phyloP scores from a whole-genome alignment of 179 eudicot species.

The Spinacia oleracea region DNA sequence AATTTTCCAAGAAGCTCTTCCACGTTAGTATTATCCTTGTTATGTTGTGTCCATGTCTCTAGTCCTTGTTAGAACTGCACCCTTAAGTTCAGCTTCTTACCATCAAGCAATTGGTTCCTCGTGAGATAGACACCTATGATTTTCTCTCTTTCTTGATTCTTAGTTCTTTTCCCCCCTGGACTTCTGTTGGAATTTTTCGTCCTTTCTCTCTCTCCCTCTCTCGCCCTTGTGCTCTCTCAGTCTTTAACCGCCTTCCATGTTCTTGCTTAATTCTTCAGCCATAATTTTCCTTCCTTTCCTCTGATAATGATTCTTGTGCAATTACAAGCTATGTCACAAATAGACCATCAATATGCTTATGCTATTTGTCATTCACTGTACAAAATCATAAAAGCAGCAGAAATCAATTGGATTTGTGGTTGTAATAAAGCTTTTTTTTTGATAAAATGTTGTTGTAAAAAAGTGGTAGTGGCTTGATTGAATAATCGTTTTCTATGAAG shows the following conservation, averaged over 20 bases:
- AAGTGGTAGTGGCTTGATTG: no score
- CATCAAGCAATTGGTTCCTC: neutral
- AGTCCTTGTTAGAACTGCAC: neutral
- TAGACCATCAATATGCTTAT: no score
- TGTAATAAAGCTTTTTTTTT: no score
- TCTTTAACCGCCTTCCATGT: neutral
- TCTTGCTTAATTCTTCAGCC: neutral
- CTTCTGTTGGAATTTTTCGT: neutral
- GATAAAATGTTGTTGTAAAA: no score
- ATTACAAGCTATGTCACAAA: no score
- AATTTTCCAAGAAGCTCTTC: neutral
- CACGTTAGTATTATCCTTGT: neutral
- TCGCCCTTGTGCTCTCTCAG: neutral
- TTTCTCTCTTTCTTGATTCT: no score
- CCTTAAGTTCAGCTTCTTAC: neutral
- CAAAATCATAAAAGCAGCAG: no score
- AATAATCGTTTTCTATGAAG: no score
- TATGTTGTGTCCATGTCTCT: neutral
- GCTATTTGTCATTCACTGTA: no score
- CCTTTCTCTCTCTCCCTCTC: neutral
- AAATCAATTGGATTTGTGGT: no score
- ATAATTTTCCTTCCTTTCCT: neutral
- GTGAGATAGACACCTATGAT: neutral
- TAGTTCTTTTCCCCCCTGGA: no score
- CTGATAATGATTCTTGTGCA: neutral